phyloP scores from a whole-genome alignment of 257 asterid genomes.

The Anisodus acutangulus region DNA sequence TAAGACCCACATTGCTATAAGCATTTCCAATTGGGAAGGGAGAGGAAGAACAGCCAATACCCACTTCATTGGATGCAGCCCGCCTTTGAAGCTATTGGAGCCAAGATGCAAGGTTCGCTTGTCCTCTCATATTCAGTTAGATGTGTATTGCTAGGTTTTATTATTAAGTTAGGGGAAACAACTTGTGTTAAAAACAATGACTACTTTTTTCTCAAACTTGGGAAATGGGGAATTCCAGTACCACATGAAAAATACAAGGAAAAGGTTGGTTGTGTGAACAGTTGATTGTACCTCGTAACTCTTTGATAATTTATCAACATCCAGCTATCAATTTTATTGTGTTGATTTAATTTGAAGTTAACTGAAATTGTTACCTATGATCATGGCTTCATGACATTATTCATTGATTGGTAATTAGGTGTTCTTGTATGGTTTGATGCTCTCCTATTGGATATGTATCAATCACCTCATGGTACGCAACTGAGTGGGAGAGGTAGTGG shows the following conservation, averaged over 20 bases:
- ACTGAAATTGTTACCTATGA: not conserved
- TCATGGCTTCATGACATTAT: conserved; percentile 8
- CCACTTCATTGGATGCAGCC: too few relatives aligned
- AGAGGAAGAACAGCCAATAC: too few relatives aligned
- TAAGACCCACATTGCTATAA: too few relatives aligned
- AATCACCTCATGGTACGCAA: too few relatives aligned
- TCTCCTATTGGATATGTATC: too few relatives aligned
- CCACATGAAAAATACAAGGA: conserved; percentile 31
- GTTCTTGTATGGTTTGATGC: conserved; percentile 79
- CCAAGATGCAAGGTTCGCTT: conserved; percentile 87
- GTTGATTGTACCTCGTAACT: not conserved
- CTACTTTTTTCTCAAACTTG: too few relatives aligned
- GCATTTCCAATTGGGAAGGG: too few relatives aligned
- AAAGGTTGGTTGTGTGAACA: conserved; percentile 54
- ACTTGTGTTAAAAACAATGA: too few relatives aligned
- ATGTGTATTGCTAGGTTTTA: not conserved
- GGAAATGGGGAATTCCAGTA: conserved; percentile 79
- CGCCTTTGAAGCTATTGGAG: conserved; percentile 40
- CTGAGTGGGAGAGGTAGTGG: too few relatives aligned
- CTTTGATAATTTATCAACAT: not conserved
- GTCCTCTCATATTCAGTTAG: not conserved
- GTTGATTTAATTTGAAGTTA: conserved; percentile 15
- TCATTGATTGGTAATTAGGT: conserved; percentile 56
- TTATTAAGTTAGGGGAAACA: conserved; percentile 23
- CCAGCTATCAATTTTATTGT: not conserved